A percentile compares a stretch with the other conserved stretches of the same genome.
Conservation (phyloP, 2,329 filamentous ascomycete genomes). For the Arthroderma uncinatum region DNA sequence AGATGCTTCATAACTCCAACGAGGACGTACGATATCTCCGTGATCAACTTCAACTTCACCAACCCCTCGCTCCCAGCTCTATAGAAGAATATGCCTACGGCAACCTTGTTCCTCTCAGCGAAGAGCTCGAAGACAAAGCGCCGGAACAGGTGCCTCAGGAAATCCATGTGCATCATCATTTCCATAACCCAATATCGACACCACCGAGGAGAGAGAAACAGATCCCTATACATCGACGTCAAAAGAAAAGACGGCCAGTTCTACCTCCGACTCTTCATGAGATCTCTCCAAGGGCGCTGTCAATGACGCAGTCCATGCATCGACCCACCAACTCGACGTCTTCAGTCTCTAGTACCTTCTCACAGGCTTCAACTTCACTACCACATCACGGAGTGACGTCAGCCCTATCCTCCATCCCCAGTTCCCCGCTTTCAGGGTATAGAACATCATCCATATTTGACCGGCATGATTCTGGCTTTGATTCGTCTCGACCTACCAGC, state of each 20-base stretch:
- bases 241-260: constrained; percentile 61
- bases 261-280: constrained; percentile 39
- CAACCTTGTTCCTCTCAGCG: constrained; percentile 45
- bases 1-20: constrained; percentile 83
- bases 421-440: constrained; percentile 66
- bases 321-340: constrained; percentile 32
- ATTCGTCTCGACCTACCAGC: constrained; percentile 66
- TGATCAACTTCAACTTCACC: constrained; percentile 69
- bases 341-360: constrained; percentile 20
- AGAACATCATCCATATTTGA: constrained; percentile 71
- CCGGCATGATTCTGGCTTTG: constrained; percentile 49
- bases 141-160: constrained; percentile 52
- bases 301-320: constrained; percentile 16
- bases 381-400: constrained; percentile 50
- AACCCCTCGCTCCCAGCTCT: constrained; percentile 45
- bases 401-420: constrained; percentile 61
- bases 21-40: constrained; percentile 82
- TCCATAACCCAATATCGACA: constrained; percentile 53
- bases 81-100: background rate
- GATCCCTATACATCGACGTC: constrained; percentile 40
- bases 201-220: constrained; percentile 45
- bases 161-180: constrained; percentile 89
- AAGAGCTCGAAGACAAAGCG: constrained; percentile 54
- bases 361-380: constrained; percentile 35
- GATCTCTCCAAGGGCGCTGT: constrained; percentile 21